Evolutionary conservation across 805 yeast species (phyloP), one percentile per base, ranked within the genome.

Genomic region (Ogataea nitratoaversa): DNA sequence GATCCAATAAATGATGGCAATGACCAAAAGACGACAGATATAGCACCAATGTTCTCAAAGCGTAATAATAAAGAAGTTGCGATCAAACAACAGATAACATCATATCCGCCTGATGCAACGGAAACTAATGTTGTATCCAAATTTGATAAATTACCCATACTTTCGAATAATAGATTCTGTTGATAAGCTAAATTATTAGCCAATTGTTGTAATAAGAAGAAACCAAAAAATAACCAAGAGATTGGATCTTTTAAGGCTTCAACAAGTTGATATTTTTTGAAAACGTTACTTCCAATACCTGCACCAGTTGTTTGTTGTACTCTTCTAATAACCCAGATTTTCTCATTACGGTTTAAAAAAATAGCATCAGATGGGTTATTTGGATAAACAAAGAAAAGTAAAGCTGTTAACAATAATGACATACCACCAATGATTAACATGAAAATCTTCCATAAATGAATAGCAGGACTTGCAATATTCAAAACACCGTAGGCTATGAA

Each of bases 351-450:
- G 4, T 70, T 44, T 35, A 79, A 62, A 47, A 74, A 74, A 41
- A 57, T 64, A 5, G 78, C 78, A 44, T 63, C 67, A 0, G 79
- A 56, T 13, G 84, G 84, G 53, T 78, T 75, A 43, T 71, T 67
- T 30, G 85, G 86, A 49, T 76, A 79, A 17, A 66, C 37, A 43
- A 66, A 65, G 37, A 57, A 52, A 3, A 70, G 54, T 4, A 63
- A 34, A 2, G 65, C 32, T 2, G 69, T 54, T 28, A 68, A 43
- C 17, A 71, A 19, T 18, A 78, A 60, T 0, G 84, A 75, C 30
- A 75, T 54, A 12, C 77, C 72, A 36, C 84, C 87, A 39, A 74
- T 67, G 36, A 78, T 71, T 25, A 79, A 70, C 58, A 70, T 72
- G 40, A 78, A 70, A 14, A 79, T 53, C 48, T 74, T 72, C 84